A percentile compares a stretch with the other conserved stretches of the same genome.
These are phyloP conservation scores for Elongisporangium senticosum DNA, from an alignment of 352 stramenopile species.

Conservation along the genomic window DNA sequence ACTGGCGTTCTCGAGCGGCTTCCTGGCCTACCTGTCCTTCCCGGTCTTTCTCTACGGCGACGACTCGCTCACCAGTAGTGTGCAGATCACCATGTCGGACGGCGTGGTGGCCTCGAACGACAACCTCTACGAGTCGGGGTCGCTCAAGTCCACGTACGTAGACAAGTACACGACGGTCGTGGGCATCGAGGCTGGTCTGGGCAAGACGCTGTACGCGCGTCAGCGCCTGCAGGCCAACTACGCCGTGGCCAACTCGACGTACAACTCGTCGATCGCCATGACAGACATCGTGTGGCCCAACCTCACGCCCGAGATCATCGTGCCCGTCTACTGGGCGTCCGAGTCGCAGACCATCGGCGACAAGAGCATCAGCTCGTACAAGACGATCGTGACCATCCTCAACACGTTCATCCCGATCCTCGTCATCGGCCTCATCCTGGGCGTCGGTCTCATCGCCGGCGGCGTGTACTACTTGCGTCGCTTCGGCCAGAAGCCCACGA, in stretches of 20 bases:
- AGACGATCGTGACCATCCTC: slow-evolving; percentile 35
- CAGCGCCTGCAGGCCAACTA: slow-evolving; percentile 65
- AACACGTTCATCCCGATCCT: slow-evolving; percentile 51
- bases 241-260: slow-evolving; percentile 33
- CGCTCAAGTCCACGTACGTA: slow-evolving; percentile 36
- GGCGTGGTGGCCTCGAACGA: slow-evolving; percentile 30
- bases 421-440: slow-evolving; percentile 47
- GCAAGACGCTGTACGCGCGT: slow-evolving; percentile 60
- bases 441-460: slow-evolving; percentile 24
- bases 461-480: slow-evolving; percentile 44
- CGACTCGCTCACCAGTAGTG: slow-evolving; percentile 26
- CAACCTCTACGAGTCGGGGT: slow-evolving; percentile 40
- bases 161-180: slow-evolving; percentile 52
- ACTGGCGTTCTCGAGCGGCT: slow-evolving; percentile 57
- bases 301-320: slow-evolving; percentile 46
- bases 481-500: slow-evolving; percentile 16
- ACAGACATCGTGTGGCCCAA: slow-evolving; percentile 54
- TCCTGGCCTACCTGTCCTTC: slow-evolving; percentile 67
- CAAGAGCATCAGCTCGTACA: slow-evolving; percentile 39
- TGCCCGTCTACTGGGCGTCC: slow-evolving; percentile 54
- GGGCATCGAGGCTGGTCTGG: slow-evolving; percentile 62
- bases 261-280: slow-evolving; percentile 37
- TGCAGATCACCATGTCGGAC: slow-evolving; percentile 56
- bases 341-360: slow-evolving; percentile 39
- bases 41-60: slow-evolving; percentile 65